phyloP scores from a whole-genome alignment of 495 filamentous ascomycete species.

The Evansstolkia leycettana region DNA sequence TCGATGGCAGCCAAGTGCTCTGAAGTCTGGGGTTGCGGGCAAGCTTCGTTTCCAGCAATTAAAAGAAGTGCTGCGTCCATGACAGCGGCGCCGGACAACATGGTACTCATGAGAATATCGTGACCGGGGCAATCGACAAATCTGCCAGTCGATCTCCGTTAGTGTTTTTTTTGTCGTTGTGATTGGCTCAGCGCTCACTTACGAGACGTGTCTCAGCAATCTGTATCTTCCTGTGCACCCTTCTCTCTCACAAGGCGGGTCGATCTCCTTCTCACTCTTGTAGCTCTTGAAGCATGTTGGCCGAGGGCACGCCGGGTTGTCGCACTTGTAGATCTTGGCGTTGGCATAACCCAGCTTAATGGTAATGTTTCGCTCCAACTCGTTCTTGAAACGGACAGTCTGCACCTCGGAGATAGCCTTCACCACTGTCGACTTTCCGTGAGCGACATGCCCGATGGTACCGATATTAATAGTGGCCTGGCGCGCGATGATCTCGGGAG shows the following conservation, averaged over 20 bases:
- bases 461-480: conserved; percentile 99
- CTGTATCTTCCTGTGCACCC: conserved; percentile 78
- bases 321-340: conserved; percentile 98
- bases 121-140: conserved; percentile 99
- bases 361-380: conserved; percentile 95
- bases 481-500: conserved; percentile 90
- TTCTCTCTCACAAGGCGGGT: conserved; percentile 87
- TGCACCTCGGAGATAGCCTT: conserved; percentile 98
- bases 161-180: too few species aligned
- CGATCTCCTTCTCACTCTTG: conserved; percentile 96
- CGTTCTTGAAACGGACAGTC: conserved; percentile 98
- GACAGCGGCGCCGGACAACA: conserved; percentile 97
- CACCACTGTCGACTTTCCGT: conserved; percentile 96
- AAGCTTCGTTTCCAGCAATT: conserved; percentile 97
- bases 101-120: conserved; percentile 99
- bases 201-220: conserved; percentile 80
- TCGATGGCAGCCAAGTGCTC: conserved; percentile 98
- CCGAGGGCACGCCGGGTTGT: conserved; percentile 77
- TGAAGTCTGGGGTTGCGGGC: conserved; percentile 97
- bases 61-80: conserved; percentile 97
- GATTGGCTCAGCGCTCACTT: too few species aligned
- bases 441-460: conserved; percentile 96
- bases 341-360: conserved; percentile 99
- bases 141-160: too few species aligned
- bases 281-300: conserved; percentile 94